Evolutionary conservation across 2,329 filamentous ascomycete genomes (phyloP).

Genomic region (Cladosporium austrohemisphaericum): DNA sequence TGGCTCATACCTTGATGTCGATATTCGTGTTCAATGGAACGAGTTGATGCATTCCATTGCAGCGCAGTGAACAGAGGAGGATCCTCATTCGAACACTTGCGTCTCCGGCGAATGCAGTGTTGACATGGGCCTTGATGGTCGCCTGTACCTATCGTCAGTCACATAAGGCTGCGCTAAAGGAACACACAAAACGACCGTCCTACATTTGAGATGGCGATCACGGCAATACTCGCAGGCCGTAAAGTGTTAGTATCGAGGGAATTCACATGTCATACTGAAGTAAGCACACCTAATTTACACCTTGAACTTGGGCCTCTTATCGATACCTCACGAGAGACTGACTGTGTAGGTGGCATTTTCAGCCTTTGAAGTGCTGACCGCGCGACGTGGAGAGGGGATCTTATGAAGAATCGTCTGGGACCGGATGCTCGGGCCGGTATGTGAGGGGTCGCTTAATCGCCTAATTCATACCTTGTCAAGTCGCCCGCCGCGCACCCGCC

Average conservation of each 20-base stretch:
- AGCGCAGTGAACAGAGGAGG: background rate
- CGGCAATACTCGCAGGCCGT: background rate
- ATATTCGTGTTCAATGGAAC: background rate
- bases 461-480: background rate
- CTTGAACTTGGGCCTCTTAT: background rate
- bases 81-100: background rate
- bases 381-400: no score
- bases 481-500: background rate
- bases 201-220: background rate
- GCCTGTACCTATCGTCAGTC: background rate
- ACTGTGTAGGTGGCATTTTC: background rate
- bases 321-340: background rate
- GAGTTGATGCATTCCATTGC: background rate
- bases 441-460: no score
- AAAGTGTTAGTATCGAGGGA: background rate
- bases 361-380: no score
- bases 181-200: background rate
- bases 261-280: background rate
- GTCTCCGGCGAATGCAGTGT: background rate
- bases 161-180: background rate
- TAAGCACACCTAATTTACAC: background rate
- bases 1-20: background rate
- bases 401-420: no score
- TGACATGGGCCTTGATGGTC: background rate
- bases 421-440: no score